Conservation (phyloP, 2,329 filamentous ascomycete genomes). For the Arthrobotrys musiformis region DNA sequence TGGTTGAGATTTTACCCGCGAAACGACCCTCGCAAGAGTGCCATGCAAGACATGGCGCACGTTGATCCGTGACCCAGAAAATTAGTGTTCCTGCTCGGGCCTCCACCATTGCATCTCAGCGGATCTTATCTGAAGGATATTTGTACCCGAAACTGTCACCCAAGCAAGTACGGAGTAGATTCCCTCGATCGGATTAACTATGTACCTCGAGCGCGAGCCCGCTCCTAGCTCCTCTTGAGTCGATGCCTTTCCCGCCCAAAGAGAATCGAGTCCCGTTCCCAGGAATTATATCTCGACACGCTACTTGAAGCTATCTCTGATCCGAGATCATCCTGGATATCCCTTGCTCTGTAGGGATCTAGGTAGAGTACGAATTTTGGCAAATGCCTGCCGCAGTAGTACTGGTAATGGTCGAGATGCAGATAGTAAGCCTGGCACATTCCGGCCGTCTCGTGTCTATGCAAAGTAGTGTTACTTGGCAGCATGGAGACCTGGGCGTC, state of each 20-base stretch:
- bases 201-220: not conserved
- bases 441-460: constrained; percentile 32
- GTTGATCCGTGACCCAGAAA: constrained; percentile 56
- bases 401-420: constrained; percentile 36
- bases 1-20: constrained; percentile 48
- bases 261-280: constrained; percentile 39
- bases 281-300: constrained; percentile 48
- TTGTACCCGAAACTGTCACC: not conserved
- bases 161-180: not conserved
- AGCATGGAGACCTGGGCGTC: constrained; percentile 51
- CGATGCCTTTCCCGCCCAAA: constrained; percentile 9
- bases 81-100: constrained; percentile 51
- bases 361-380: constrained; percentile 51
- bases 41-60: constrained; percentile 54
- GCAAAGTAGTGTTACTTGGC: constrained; percentile 45
- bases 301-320: constrained; percentile 5
- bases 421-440: constrained; percentile 38
- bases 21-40: constrained; percentile 45
- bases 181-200: constrained; percentile 42
- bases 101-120: constrained; percentile 38
- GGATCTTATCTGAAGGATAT: constrained; percentile 46
- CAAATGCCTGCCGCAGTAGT: constrained; percentile 50
- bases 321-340: constrained; percentile 19
- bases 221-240: not conserved
- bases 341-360: constrained; percentile 42